These are phyloP conservation scores for Aspergillus brasiliensis DNA, from an alignment of 2,329 filamentous ascomycete species.

Conservation along the genomic window DNA sequence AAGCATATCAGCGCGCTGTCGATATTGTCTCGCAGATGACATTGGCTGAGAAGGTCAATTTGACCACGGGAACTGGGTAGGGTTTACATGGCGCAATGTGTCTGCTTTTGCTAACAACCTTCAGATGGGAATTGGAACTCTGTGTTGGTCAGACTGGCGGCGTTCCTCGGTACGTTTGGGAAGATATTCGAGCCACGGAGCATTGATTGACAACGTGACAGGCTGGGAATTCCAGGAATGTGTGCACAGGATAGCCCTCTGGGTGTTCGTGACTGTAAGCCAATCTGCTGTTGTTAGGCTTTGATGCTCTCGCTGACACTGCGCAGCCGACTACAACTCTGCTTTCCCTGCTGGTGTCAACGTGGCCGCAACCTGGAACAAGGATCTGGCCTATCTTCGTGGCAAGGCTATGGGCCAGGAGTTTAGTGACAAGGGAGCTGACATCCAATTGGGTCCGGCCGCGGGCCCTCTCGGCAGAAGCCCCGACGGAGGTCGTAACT, in stretches of 20 bases:
- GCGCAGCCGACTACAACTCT: conserved; percentile 71
- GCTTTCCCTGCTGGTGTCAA: conserved; percentile 80
- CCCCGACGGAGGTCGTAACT: conserved; percentile 70
- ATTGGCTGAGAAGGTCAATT: conserved; percentile 85
- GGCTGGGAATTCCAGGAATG: conserved; percentile 65
- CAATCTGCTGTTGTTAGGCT: neutral
- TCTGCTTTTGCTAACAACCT: conserved; percentile 3
- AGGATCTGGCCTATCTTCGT: conserved; percentile 67
- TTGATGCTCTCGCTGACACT: neutral
- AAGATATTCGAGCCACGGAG: neutral
- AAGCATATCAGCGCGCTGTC: conserved; percentile 73
- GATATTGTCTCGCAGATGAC: conserved; percentile 82
- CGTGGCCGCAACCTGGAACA: conserved; percentile 80
- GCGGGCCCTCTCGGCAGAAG: conserved; percentile 71
- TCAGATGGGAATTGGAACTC: conserved; percentile 66
- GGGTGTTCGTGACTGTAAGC: conserved; percentile 68
- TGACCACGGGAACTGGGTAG: conserved; percentile 87
- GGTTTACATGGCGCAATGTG: conserved; percentile 31
- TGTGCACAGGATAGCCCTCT: conserved; percentile 86
- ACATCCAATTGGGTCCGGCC: conserved; percentile 75
- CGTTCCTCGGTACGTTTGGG: conserved; percentile 40
- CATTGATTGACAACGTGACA: conserved; percentile 2
- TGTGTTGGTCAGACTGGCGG: conserved; percentile 73
- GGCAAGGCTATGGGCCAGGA: conserved; percentile 75
- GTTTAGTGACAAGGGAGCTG: conserved; percentile 72